Evolutionary conservation across 495 filamentous ascomycete species (phyloP), one percentile per base, ranked within the genome.

Genomic region (Lineolata rhizophorae): DNA sequence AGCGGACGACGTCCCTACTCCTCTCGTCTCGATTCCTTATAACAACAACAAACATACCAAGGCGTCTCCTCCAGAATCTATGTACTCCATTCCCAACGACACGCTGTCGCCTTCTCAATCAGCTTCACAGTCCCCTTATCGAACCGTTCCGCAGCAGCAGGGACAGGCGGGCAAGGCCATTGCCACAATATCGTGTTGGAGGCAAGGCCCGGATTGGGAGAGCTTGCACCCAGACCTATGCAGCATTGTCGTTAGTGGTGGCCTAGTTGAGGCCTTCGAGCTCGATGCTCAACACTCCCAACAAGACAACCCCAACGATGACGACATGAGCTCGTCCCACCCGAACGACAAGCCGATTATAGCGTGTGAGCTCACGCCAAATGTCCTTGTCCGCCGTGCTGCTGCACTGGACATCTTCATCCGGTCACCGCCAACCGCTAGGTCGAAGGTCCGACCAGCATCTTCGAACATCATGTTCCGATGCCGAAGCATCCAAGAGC

Each of bases 341-440:
- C 38, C 11, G 20, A 26, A 16, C 32, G 55, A 51, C 18, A 56
- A 60, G 2, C 79, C 81, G 2, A 56, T 93, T 1, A 55, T 97
- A 31, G 70, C 69, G 2, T 62, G 90, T 11, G 75, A 85, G 42
- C 65, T 99, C 11, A 93, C 83, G 1, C 87, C 87, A 0, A 55
- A 87, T 8, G 83, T 93, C 10, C 73, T 77, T 41, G 67, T 94
- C 27, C 72, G 85, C 38, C 71, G 80, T 29, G 83, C 83, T 31
- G 94, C 77, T 13, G 84, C 76, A 14, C 63, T 95, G 20, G 87
- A 99, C 47, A 82, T 99, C 31, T 84, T 85, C 30, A 81, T 99
- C 42, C 70, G 78, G 27, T 92, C 83, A 8, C 71, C 73, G 13
- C 74, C 72, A 10, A 80, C 71, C 11, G 45, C 67, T 4, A 69